Percentiles rank a stretch among this genome's conserved stretches.
These are phyloP conservation scores for Berberis thunbergii DNA, from an alignment of 164 flowering plant genomes.

Conservation along the genomic window DNA sequence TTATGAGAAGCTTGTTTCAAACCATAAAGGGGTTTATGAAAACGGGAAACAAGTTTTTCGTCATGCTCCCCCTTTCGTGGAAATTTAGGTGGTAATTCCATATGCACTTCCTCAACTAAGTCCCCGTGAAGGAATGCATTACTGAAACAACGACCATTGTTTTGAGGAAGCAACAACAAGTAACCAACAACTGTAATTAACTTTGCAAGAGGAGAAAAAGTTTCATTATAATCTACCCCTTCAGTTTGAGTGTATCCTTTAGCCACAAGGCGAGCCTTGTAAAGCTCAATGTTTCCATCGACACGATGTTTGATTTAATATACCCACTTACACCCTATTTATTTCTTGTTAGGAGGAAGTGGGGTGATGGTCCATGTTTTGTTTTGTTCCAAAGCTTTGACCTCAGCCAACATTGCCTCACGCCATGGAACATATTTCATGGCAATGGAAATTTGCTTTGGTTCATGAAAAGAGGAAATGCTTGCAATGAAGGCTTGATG, in stretches of 20 bases:
- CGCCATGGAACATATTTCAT: neutral
- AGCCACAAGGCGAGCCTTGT: neutral
- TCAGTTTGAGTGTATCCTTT: neutral
- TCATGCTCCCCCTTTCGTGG: neutral
- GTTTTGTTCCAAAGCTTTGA: neutral
- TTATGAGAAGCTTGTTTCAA: neutral
- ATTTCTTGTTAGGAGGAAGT: neutral
- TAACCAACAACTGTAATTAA: neutral
- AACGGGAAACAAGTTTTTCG: neutral
- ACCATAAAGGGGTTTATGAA: neutral
- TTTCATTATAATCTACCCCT: neutral
- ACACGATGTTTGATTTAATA: neutral
- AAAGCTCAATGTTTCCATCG: neutral
- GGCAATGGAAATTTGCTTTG: neutral
- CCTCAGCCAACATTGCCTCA: neutral
- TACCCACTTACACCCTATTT: neutral
- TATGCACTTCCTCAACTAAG: neutral
- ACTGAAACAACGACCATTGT: neutral
- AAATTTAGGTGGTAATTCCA: neutral
- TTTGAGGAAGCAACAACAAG: neutral
- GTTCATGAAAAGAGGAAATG: neutral
- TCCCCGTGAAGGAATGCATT: slow-evolving; percentile 1
- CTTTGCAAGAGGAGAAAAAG: neutral
- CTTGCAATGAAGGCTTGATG: neutral
- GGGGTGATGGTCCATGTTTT: neutral